Evolutionary conservation across 352 stramenopile species (phyloP), one percentile per base, ranked within the genome.

Genomic region (Pythium brachiatum): DNA sequence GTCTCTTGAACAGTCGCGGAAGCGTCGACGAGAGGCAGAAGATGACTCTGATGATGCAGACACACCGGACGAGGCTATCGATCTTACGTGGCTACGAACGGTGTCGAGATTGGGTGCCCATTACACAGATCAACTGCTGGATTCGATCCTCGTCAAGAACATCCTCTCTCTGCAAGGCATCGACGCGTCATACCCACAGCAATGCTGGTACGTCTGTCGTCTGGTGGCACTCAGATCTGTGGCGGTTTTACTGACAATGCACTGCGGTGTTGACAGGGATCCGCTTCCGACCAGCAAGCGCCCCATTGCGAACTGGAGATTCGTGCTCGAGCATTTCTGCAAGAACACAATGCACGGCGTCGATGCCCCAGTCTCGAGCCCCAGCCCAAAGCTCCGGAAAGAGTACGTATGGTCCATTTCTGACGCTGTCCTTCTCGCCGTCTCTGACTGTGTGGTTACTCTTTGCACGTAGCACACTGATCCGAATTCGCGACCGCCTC

Each of bases 401-500:
- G 53, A 61, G 63, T 70, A 68, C 18, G 53, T 62, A 2, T 66
- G 27, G 11, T 43, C 7, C 26, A n/a, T 21, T 26, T 4, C 18
- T 2, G n/a, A 11, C 41, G 2, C 20, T 27, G 3, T 48, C 20
- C 6, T 25, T 16, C 11, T 5, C 7, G 23, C 8, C 7, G 21
- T n/a, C 12, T 43, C 36, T 43, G 4, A 43, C 36, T 43, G 7
- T 1, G 36, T 43, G 12, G 36, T 36, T 43, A n/a, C 43, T 47
- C 41, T 23, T 39, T 27, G 6, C 12, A 36, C 31, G 20, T 34
- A 91, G 81, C 51, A 90, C 81, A 7, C 60, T 93, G 8, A 41
- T 74, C 6, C 74, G 77, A 16, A 92, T 93, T 25, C 81, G 75
- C 1, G 76, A 86, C 21, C 78, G 82, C 21, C 68, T 93, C 7